phyloP scores from a whole-genome alignment of 345 rosid species.

The Turritis glabra region DNA sequence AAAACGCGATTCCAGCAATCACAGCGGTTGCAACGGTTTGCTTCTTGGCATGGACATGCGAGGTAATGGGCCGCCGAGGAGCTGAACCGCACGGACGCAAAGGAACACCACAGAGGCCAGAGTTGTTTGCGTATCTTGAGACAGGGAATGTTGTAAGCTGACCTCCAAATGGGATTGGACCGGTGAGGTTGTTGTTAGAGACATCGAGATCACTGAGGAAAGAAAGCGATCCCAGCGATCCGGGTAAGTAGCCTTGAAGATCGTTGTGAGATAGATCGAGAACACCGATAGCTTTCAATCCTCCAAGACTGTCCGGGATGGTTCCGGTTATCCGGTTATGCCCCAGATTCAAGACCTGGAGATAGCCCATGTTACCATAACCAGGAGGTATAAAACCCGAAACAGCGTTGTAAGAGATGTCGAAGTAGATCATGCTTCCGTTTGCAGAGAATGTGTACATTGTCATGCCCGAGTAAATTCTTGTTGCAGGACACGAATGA shows the following conservation, averaged over 20 bases:
- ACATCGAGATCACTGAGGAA: slow-evolving; percentile 95
- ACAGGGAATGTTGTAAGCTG: slow-evolving; percentile 92
- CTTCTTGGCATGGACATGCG: slow-evolving; percentile 38
- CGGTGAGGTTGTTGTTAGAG: slow-evolving; percentile 86
- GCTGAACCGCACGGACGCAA: slow-evolving; percentile 65
- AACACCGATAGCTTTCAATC: slow-evolving; percentile 74
- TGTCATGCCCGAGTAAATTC: slow-evolving; percentile 80
- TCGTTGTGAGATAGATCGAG: slow-evolving; percentile 87
- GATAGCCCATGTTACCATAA: slow-evolving; percentile 66
- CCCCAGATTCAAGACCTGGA: slow-evolving; percentile 92
- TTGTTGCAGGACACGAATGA: slow-evolving; percentile 83
- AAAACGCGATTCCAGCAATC: slow-evolving; percentile 69
- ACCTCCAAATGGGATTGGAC: slow-evolving; percentile 87
- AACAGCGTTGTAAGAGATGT: slow-evolving; percentile 72
- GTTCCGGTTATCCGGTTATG: slow-evolving; percentile 71
- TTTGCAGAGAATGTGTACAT: slow-evolving; percentile 72
- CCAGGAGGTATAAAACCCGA: slow-evolving; percentile 69
- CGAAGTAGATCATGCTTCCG: slow-evolving; percentile 93
- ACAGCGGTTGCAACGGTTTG: slow-evolving; percentile 60
- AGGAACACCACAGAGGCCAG: slow-evolving; percentile 92
- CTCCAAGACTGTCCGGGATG: slow-evolving; percentile 83
- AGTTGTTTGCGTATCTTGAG: slow-evolving; percentile 82
- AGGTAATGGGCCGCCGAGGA: slow-evolving; percentile 22
- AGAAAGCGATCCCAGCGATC: slow-evolving; percentile 68
- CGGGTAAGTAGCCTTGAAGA: slow-evolving; percentile 76